phyloP scores from a whole-genome alignment of 176 grass and related monocot genomes.

The Dendrocalamus sinicus region DNA sequence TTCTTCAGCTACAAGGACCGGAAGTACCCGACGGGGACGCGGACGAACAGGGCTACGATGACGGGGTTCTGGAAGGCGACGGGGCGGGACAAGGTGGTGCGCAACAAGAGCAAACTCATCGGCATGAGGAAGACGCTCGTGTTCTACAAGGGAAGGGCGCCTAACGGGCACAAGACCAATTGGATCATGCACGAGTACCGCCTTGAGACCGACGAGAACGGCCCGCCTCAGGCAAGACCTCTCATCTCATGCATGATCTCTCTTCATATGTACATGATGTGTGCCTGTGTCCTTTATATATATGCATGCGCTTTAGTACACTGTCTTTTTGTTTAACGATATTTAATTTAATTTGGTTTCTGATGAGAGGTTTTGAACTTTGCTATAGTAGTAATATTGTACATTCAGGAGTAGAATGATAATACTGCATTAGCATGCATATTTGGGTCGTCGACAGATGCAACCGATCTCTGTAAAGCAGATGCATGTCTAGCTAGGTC shows the following conservation, averaged over 20 bases:
- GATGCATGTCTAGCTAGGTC: neutral
- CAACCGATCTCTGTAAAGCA: neutral
- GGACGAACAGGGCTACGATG: constrained; percentile 82
- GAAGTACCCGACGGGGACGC: constrained; percentile 89
- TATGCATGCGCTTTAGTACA: too few species aligned
- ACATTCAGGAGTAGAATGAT: too few species aligned
- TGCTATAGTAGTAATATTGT: too few species aligned
- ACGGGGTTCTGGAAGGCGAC: constrained; percentile 95
- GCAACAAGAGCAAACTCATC: constrained; percentile 68
- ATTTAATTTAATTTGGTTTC: too few species aligned
- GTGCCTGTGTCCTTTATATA: too few species aligned
- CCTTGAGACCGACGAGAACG: constrained; percentile 70
- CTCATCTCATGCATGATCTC: neutral
- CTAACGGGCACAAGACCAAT: constrained; percentile 73
- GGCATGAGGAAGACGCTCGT: constrained; percentile 92
- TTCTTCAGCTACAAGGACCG: constrained; percentile 95
- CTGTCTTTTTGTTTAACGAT: too few species aligned
- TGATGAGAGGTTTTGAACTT: too few species aligned
- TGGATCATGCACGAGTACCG: constrained; percentile 98
- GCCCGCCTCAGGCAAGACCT: constrained; percentile 66
- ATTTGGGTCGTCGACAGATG: neutral
- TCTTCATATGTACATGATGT: neutral
- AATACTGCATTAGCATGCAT: neutral
- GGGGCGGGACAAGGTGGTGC: constrained; percentile 78
- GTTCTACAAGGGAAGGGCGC: constrained; percentile 86